Conservation (phyloP, 768 basidiomycete species). For the Imleria badia region DNA sequence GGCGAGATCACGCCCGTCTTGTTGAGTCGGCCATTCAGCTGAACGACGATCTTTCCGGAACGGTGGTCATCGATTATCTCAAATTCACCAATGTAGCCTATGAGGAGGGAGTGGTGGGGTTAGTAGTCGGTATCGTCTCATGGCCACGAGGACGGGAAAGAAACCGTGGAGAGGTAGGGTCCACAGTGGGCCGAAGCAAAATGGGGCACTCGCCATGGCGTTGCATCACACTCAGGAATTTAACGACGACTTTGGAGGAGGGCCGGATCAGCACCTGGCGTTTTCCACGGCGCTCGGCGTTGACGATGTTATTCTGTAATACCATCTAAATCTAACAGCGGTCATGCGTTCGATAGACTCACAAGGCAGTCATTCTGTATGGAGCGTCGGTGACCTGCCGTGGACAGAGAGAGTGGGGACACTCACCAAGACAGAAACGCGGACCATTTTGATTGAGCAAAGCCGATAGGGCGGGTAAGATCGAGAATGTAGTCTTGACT, state of each 20-base stretch:
- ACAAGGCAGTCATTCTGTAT: conserved; percentile 58
- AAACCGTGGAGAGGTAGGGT: too few species aligned
- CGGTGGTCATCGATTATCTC: conserved; percentile 99
- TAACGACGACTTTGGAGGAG: conserved; percentile 96
- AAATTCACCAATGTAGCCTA: conserved; percentile 98
- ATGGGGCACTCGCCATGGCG: conserved; percentile 76
- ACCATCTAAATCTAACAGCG: neutral
- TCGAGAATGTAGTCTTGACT: too few species aligned
- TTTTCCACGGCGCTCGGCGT: conserved; percentile 99
- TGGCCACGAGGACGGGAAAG: neutral
- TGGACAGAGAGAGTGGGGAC: neutral
- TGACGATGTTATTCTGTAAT: conserved; percentile 93
- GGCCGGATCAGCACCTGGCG: conserved; percentile 98
- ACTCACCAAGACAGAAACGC: conserved; percentile 76
- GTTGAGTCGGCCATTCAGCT: conserved; percentile 97
- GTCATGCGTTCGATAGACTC: conserved; percentile 17
- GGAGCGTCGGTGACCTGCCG: conserved; percentile 1
- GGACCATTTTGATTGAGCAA: conserved; percentile 64
- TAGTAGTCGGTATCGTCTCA: neutral
- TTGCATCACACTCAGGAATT: conserved; percentile 98
- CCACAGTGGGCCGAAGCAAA: neutral
- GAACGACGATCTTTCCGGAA: conserved; percentile 95
- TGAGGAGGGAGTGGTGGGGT: neutral
- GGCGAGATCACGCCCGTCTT: conserved; percentile 99
- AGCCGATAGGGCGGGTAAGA: neutral